Conservation (phyloP, 2,329 filamentous ascomycete genomes). For the Neospermospora avenae region DNA sequence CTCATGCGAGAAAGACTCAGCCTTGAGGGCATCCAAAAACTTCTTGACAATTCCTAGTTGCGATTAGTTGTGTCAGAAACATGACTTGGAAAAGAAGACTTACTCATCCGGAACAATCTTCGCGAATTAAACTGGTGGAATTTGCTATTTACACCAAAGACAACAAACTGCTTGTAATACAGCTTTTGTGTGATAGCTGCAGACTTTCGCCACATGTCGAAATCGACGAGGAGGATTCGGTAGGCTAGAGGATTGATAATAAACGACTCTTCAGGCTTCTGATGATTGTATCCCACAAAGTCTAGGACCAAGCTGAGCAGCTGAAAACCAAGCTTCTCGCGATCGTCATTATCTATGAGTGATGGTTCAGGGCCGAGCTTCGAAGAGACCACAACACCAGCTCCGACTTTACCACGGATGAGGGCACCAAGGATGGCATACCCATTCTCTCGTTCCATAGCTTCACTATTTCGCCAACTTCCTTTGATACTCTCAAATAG, state of each 20-base stretch:
- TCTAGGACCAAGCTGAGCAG: constrained; percentile 74
- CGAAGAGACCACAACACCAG: constrained; percentile 40
- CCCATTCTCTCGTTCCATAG: constrained; percentile 94
- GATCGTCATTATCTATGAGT: constrained; percentile 48
- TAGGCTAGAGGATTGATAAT: constrained; percentile 96
- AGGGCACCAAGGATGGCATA: constrained; percentile 85
- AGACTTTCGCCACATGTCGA: constrained; percentile 87
- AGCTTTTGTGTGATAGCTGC: constrained; percentile 74
- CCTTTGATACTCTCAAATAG: constrained; percentile 81
- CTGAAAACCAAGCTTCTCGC: constrained; percentile 54
- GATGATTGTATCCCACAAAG: constrained; percentile 85
- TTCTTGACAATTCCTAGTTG: constrained; percentile 78
- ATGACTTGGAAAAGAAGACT: constrained; percentile 36
- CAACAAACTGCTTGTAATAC: constrained; percentile 89
- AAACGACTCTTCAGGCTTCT: constrained; percentile 79
- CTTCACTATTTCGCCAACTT: constrained; percentile 97
- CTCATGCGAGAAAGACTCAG: constrained; percentile 69
- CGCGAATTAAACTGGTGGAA: constrained; percentile 90
- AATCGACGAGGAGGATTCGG: constrained; percentile 84
- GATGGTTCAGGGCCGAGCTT: constrained; percentile 32
- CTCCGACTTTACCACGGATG: constrained; percentile 75
- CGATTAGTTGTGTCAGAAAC: constrained; percentile 22
- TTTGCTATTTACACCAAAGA: constrained; percentile 86
- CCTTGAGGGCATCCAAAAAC: constrained; percentile 85
- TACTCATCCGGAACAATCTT: constrained; percentile 85